Evolutionary conservation across 2,329 filamentous ascomycete species (phyloP), one percentile per base, ranked within the genome.

Genomic region (Fusarium multiceps): DNA sequence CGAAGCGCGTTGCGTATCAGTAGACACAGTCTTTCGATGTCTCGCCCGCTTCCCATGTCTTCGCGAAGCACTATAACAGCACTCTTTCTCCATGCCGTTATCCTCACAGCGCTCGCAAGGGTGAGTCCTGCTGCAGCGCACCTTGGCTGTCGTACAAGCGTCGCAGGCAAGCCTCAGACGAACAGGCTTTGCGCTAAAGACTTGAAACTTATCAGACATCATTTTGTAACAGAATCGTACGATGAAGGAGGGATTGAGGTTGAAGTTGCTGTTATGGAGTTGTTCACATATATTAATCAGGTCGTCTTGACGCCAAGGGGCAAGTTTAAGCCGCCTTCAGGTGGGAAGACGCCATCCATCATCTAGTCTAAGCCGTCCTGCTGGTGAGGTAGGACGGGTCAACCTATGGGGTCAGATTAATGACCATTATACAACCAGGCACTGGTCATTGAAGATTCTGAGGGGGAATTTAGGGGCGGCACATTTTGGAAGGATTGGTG

Each of bases 111-210:
- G 66, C 14, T 69, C 66, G 14, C 66, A 69, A 7, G 66, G 66
- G 11, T 67, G 61, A 63, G 66, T 69, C 41, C 63, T 67, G 40
- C 66, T 69, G 41, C 66, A 69, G 16, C 66, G 59, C 7, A 69
- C 66, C n/a, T 69, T 69, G 43, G 66, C 66, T 18, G 66, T 66
- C 18, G 66, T 69, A 62, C 66, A 69, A 41, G 66, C 51, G 40
- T 69, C 66, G 43, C 66, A 69, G 37, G 66, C 66, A 48, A 69
- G 66, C 21, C 66, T 60, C 32, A 69, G 34, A 6, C 61, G 48
- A 18, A 69, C 66, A 11, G 66, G 61, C 27, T 68, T 68, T 7
- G 46, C 28, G n/a, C 37, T 34, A n/a, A 65, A 43, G 11, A 16
- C 4, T 59, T 25, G 63, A 23, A 43, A 66, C 13, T 42, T n/a